These are phyloP conservation scores for Colletotrichum sp. DNA, from an alignment of 2,329 filamentous ascomycete genomes.

Conservation along the genomic window DNA sequence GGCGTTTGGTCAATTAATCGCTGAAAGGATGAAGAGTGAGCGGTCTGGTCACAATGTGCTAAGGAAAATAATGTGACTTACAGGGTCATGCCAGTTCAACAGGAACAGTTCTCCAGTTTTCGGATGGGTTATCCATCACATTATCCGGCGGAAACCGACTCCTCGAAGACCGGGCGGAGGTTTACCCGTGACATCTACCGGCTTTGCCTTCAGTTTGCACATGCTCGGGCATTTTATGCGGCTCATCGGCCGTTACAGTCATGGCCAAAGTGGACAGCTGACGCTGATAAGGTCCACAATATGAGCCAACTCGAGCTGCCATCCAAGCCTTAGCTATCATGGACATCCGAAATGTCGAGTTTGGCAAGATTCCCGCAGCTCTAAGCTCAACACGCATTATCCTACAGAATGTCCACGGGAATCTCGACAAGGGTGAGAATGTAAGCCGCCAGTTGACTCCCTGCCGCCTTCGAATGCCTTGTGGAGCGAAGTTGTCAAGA, in stretches of 20 bases:
- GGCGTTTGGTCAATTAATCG: background rate
- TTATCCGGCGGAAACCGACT: background rate
- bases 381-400: fast-evolving
- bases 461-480: background rate
- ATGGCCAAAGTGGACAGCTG: background rate
- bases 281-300: background rate
- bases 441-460: fast-evolving
- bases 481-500: background rate
- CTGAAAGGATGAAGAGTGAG: background rate
- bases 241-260: background rate
- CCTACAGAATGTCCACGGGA: fast-evolving
- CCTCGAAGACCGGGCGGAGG: background rate
- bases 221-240: background rate
- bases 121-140: background rate
- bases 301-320: fast-evolving
- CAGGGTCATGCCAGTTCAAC: background rate
- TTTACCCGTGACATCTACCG: fast-evolving
- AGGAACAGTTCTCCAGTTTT: background rate
- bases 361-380: background rate
- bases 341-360: background rate
- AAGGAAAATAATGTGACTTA: too few species aligned
- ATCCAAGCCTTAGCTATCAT: background rate
- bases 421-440: background rate
- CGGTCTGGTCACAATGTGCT: fast-evolving
- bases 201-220: background rate